Evolutionary conservation across 2,329 filamentous ascomycete genomes (phyloP), one percentile per base, ranked within the genome.

Genomic region (Aspergillus costaricaensis): DNA sequence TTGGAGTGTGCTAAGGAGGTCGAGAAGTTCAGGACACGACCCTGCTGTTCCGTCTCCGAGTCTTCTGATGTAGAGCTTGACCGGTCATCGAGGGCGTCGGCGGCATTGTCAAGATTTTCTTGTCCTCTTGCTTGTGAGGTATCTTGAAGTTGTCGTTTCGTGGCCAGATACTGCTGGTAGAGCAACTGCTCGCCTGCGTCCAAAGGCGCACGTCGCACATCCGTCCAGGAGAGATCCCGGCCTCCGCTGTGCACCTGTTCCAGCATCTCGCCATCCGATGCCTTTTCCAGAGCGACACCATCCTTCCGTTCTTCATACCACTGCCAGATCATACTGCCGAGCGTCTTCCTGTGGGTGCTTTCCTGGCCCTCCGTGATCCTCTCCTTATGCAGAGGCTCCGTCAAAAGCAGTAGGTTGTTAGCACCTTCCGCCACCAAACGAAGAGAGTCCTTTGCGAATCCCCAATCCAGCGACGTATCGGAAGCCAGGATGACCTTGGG

Each of bases 121-220:
- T 87, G 85, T 17, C 87, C 88, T 58, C 88, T 86, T 5, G 84
- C 83, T 69, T 93, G 90, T 19, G 92, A 81, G 0, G 91, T 93
- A 48, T 91, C 91, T 70, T 96, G 91, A 7, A 96, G 82, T 71
- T 96, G 92, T 30, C 91, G 85, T 75, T 96, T 91, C 4, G 91
- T 92, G 0, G 92, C 92, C 9, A 96, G 83, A 83, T 92, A 97
- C 72, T 97, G 92, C 70, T 98, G 92, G 72, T 99, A 98, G 2
- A 92, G 79, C 14, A 84, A 79, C 12, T 95, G 82, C 68, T 98
- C 94, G 43, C 89, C 87, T 1, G 89, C 87, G 70, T 91, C 87
- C 1, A 96, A 79, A 2, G 88, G 83, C 52, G 87, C 82, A 54
- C 87, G 84, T 68, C 85, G 82, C 5, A 86, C 82, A 59, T 91